Evolutionary conservation across 2,329 filamentous ascomycete species (phyloP).

Genomic region (Fusarium nanum): DNA sequence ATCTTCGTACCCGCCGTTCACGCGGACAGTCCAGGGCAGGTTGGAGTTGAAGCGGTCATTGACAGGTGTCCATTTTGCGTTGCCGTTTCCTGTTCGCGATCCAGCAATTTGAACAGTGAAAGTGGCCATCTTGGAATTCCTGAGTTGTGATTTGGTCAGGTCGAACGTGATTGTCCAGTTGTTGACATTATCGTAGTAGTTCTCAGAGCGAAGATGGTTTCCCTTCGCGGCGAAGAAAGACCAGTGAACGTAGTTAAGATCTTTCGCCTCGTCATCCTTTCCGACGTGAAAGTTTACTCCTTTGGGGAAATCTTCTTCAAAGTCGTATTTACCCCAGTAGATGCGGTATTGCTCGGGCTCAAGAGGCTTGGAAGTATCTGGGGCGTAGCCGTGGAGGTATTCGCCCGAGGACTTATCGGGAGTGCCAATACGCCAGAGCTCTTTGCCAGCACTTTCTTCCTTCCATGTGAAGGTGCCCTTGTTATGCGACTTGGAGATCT

Average conservation of each 20-base stretch:
- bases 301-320: constrained; percentile 65
- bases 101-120: constrained; percentile 38
- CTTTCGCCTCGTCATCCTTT: constrained; percentile 56
- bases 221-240: constrained; percentile 67
- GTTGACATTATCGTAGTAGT: constrained; percentile 61
- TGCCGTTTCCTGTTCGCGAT: constrained; percentile 29
- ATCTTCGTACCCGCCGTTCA: constrained; percentile 55
- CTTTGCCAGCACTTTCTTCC: constrained; percentile 28
- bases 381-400: constrained; percentile 66
- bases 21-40: constrained; percentile 45
- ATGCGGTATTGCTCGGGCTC: constrained; percentile 66
- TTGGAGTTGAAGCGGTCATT: constrained; percentile 17
- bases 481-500: constrained; percentile 49
- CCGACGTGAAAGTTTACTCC: constrained; percentile 68
- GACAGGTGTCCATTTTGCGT: constrained; percentile 35
- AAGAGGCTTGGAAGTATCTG: constrained; percentile 59
- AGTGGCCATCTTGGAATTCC: constrained; percentile 51
- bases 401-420: constrained; percentile 68
- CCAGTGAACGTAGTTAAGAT: constrained; percentile 74
- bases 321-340: constrained; percentile 71
- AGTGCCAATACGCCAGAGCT: constrained; percentile 32
- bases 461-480: constrained; percentile 12
- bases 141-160: constrained; percentile 48
- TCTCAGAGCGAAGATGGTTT: constrained; percentile 56
- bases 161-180: constrained; percentile 69